These are phyloP conservation scores for Ziziphus jujuba DNA, from an alignment of 306 rosid species.

Conservation along the genomic window DNA sequence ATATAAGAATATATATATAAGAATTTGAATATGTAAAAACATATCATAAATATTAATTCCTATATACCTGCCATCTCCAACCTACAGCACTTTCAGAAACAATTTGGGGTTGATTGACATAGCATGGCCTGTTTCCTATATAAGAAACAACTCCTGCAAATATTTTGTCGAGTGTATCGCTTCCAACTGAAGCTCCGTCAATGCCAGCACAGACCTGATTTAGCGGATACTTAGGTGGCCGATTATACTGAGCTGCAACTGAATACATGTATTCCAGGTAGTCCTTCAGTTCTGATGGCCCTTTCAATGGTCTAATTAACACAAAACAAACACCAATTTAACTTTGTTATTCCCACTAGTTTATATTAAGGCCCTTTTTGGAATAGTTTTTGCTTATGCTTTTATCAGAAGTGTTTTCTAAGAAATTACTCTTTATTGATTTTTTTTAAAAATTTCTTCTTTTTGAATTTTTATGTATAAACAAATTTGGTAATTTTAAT, in stretches of 20 bases:
- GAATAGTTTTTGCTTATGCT: no score
- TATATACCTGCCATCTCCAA: slow-evolving; percentile 88
- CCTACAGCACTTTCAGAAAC: slow-evolving; percentile 40
- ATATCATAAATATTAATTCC: background rate
- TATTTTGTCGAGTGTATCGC: slow-evolving; percentile 43
- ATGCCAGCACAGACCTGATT: slow-evolving; percentile 54
- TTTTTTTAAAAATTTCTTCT: no score
- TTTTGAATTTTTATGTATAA: no score
- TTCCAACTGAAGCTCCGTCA: slow-evolving; percentile 39
- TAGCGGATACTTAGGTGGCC: slow-evolving; percentile 59
- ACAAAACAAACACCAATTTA: background rate
- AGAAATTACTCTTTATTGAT: no score
- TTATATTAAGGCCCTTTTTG: no score
- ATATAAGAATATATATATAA: background rate
- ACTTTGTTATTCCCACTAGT: background rate
- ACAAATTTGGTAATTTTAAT: no score
- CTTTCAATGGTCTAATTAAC: slow-evolving; percentile 41
- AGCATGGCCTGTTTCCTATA: slow-evolving; percentile 44
- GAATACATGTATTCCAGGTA: slow-evolving; percentile 22
- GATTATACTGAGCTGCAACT: slow-evolving; percentile 55
- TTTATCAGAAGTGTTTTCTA: no score
- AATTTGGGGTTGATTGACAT: slow-evolving; percentile 33
- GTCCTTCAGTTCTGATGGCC: slow-evolving; percentile 34
- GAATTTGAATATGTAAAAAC: background rate
- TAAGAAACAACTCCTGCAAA: slow-evolving; percentile 60